Percentiles rank a stretch among this genome's conserved stretches.
These are phyloP conservation scores for Fusarium chlamydosporum DNA, from an alignment of 2,329 filamentous ascomycete genomes.

Conservation along the genomic window DNA sequence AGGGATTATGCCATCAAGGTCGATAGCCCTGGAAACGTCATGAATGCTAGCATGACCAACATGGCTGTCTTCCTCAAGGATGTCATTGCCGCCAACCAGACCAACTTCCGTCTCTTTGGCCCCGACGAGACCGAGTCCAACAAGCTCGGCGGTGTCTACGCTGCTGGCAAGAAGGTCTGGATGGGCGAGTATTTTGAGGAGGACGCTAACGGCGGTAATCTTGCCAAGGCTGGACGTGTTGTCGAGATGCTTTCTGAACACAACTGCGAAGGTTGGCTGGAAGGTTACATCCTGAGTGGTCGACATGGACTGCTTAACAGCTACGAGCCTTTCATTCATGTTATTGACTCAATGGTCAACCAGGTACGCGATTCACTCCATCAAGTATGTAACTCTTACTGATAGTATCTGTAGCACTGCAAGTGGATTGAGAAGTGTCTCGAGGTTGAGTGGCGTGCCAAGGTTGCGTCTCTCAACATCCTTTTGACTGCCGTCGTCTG, in stretches of 20 bases:
- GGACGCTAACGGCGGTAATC: constrained; percentile 80
- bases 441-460: constrained; percentile 83
- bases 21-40: constrained; percentile 69
- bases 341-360: constrained; percentile 89
- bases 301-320: constrained; percentile 83
- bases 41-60: constrained; percentile 76
- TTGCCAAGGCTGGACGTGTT: constrained; percentile 76
- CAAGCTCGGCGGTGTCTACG: constrained; percentile 79
- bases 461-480: constrained; percentile 83
- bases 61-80: constrained; percentile 78
- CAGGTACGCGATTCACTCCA: constrained; percentile 61
- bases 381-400: constrained; percentile 3
- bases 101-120: constrained; percentile 81
- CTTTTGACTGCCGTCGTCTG: constrained; percentile 83
- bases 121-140: constrained; percentile 88
- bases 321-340: constrained; percentile 86
- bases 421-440: constrained; percentile 87
- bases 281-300: constrained; percentile 82
- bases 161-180: constrained; percentile 84
- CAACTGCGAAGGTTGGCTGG: constrained; percentile 83
- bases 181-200: constrained; percentile 83
- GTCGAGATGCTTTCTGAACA: constrained; percentile 91
- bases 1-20: constrained; percentile 75
- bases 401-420: constrained; percentile 69
- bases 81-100: constrained; percentile 73